Base-by-base conservation (phyloP, 305 asterid genomes). In the Solanum hybrid region DNA sequence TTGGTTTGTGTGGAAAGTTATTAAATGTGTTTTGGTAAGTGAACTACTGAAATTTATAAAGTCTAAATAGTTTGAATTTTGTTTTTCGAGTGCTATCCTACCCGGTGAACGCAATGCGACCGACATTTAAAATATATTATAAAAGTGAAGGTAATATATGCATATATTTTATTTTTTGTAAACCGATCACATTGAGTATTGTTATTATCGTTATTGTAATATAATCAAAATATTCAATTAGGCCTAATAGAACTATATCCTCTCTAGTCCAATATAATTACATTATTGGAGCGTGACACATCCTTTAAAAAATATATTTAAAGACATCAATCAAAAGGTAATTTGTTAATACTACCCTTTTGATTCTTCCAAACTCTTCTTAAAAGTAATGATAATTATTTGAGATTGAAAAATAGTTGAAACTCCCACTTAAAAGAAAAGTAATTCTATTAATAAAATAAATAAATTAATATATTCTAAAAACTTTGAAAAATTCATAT, bases 111-210 rank as follows among this genome's bases (percentile, higher is more conserved):
- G 14, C 40, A 5, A 71, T 26, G 0, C 10, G 69, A 56, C 5
- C 7, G 29, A 66, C 14, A 66, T 22, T 22, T 0, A n/a, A 1
- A 22, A 0, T 22, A 9, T 56, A 56, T 56, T 0, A 3, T 16
- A 51, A 16, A 51, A 42, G 0, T 42, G 4, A 0, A 56, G 10
- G 22, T 20, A 60, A 64, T 0, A 64, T 64, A 7, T 64, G 6
- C 0, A 0, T 0, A 22, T 64, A 64, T 0, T 64, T 9, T 22
- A 22, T 3, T 64, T 64, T 64, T 64, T 22, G 0, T 64, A n/a
- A 9, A 64, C 5, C 27, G 0, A 72, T 72, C n/a, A 5, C 66
- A 27, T 72, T 69, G 0, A 40, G 2, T 40, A 40, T 40, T 40
- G 51, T 40, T 40, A 11, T 69, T 24, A 10, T 69, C 4, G 4